Conservation (phyloP, 225 moss, liverwort and hornwort species). For the Marchantia paleacea region DNA sequence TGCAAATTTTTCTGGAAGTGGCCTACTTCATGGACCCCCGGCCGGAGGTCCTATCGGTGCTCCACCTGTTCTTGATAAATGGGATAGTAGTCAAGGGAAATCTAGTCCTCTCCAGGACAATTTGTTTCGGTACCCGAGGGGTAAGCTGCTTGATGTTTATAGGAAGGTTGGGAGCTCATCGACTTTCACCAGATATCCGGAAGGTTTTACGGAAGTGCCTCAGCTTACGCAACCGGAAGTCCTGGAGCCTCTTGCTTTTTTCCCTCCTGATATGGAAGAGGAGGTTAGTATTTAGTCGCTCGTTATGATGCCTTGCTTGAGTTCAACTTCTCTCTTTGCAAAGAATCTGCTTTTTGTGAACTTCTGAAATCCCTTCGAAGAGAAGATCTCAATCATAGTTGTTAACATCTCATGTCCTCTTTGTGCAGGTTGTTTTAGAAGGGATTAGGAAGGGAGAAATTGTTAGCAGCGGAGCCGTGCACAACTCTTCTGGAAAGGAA, state of each 20-base stretch:
- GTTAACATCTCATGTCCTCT: not conserved
- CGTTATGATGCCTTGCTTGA: not conserved
- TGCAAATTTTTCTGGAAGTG: slow-evolving; percentile 72
- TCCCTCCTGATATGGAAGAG: slow-evolving; percentile 86
- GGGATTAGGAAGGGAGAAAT: slow-evolving; percentile 93
- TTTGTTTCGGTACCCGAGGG: slow-evolving; percentile 77
- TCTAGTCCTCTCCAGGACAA: slow-evolving; percentile 40
- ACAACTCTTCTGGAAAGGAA: slow-evolving; percentile 59
- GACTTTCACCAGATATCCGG: slow-evolving; percentile 67
- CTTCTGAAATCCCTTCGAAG: too few relatives aligned
- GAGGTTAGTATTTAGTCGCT: slow-evolving; percentile 48
- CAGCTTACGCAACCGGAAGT: slow-evolving; percentile 81
- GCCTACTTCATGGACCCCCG: slow-evolving; percentile 83
- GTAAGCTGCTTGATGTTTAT: slow-evolving; percentile 90
- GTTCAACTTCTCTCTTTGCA: not conserved
- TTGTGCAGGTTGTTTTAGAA: slow-evolving; percentile 71
- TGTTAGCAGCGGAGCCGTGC: slow-evolving; percentile 93
- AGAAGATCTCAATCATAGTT: not conserved
- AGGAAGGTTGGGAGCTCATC: slow-evolving; percentile 65
- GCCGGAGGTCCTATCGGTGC: slow-evolving; percentile 70
- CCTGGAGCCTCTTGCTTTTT: slow-evolving; percentile 96
- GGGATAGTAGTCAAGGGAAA: slow-evolving; percentile 62
- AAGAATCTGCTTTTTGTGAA: too few relatives aligned
- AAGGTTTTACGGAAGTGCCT: slow-evolving; percentile 75
- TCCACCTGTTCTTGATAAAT: slow-evolving; percentile 69